Base-by-base conservation (phyloP, 768 basidiomycete species). In the Galerina sulciceps region DNA sequence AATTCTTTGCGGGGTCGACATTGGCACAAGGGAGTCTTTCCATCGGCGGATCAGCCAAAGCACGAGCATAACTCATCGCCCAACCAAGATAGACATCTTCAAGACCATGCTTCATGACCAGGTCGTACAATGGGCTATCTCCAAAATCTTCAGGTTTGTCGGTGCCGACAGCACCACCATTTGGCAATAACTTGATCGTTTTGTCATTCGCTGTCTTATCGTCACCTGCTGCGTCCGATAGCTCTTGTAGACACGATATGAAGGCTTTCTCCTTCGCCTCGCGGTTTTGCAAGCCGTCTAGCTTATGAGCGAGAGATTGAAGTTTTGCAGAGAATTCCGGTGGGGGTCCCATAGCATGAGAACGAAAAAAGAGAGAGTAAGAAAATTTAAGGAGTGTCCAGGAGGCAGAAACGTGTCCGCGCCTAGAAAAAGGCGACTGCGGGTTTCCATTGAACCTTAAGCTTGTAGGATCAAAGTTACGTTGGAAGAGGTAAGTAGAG, bases 1-100 rank as follows among this genome's bases (percentile, higher is more conserved):
- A 54, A 46, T 67, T 54, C n/a, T 62, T 63, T 1, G 61, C 47
- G 9, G 58, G 59, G 26, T 74, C 59, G 22, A 73, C 63, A 41
- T 77, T 75, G 14, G 78, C 78, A 37, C 78, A 79, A 5, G 73
- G 77, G 8, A 77, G 63, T 17, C 53, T 47, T 22, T 69, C 65
- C 31, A 51, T 20, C 13, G 57, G 50, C n/a, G 4, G 8, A 10
- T 38, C 3, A 10, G 49, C 15, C 6, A 5, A 14, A 4, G 4
- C 6, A 9, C 37, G 11, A 6, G 37, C 20, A 35, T 14, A 22
- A 6, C n/a, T 22, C 36, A 26, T 38, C 10, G 23, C 20, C 49
- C 49, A 51, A 40, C 18, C 10, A 14, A 37, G 1, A 14, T 15
- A 22, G 2, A 51, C 37, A 10, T 35, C 6, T 14, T 9, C 22